These are phyloP conservation scores for Stromatinia cepivora DNA, from an alignment of 2,329 filamentous ascomycete genomes.

Conservation along the genomic window DNA sequence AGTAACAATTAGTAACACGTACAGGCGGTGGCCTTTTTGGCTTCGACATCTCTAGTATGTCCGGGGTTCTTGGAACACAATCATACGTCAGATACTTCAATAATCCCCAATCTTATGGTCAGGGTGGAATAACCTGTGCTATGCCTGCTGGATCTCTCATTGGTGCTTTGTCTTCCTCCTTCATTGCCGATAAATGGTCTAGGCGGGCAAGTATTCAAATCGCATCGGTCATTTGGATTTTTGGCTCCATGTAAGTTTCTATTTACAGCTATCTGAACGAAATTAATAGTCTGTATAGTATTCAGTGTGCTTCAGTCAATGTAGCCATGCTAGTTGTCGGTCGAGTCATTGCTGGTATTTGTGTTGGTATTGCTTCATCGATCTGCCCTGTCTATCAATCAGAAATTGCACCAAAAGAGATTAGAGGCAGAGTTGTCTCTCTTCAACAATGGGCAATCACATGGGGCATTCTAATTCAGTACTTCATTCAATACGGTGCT, in stretches of 20 bases:
- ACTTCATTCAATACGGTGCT: conserved; percentile 65
- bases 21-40: conserved; percentile 68
- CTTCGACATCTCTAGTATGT: conserved; percentile 78
- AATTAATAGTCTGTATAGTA: conserved; percentile 44
- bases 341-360: conserved; percentile 69
- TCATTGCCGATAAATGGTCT: conserved; percentile 55
- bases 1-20: conserved; percentile 4
- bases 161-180: conserved; percentile 57
- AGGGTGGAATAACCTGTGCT: conserved; percentile 70
- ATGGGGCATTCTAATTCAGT: conserved; percentile 67
- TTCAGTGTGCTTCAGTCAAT: conserved; percentile 60
- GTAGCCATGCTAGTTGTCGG: conserved; percentile 71
- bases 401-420: conserved; percentile 61
- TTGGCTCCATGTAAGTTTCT: conserved; percentile 43
- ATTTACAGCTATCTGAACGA: not conserved
- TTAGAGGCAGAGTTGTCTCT: conserved; percentile 60
- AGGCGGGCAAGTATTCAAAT: conserved; percentile 50
- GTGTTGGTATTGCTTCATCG: conserved; percentile 70
- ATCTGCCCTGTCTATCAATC: conserved; percentile 69
- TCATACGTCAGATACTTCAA: conserved; percentile 73
- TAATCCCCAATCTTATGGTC: conserved; percentile 56
- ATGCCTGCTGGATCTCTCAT: conserved; percentile 74
- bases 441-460: conserved; percentile 72
- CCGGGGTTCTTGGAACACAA: conserved; percentile 63
- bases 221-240: conserved; percentile 51